Base-by-base conservation (phyloP, 2,329 filamentous ascomycete genomes). In the Cordyceps militaris region DNA sequence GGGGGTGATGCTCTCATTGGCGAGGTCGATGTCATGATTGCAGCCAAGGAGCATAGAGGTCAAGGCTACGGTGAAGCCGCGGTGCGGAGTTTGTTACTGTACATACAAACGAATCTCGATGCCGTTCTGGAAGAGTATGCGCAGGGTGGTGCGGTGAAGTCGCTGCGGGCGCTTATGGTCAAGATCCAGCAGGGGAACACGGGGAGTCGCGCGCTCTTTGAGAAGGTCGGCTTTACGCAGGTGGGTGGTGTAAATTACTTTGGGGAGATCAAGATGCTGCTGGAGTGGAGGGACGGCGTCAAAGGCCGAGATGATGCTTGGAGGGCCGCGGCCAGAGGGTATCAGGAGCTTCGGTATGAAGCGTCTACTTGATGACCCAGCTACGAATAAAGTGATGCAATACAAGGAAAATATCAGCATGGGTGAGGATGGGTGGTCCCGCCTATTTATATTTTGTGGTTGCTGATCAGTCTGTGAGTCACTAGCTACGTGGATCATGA, bases 1-100 rank as follows among this genome's bases (percentile, higher is more conserved):
- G 67, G 67, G 13, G 63, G 61, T 5, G 60, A 60, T 59, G 55
- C 52, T 11, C 70, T 73, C 59, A 71, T 87, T 3, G 91, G 88
- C 24, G 91, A 96, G 67, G 72, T 96, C 7, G 90, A 96, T 70
- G 81, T 96, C 62, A 96, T 96, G 91, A 85, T 96, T 61, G 91
- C 91, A 0, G 73, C 76, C 1, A 72, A 72, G 4, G 66, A 69
- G 0, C 73, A 83, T 30, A 83, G 86, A 24, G 76, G 86, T 0
- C 74, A 76, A 8, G 91, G 91, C 0, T 74, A 84, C 7, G 91
- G 90, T 0, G 75, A 78, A 5, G 80, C 82, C 0, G 82, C 88
- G 0, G 76, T 96, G 1, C 67, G 83, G 3, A 74, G 83, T 0
- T 87, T 97, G 57, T 66, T 97, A 51, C 71, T 76, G 47, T 97